These are phyloP conservation scores for Suillus subalutaceus DNA, from an alignment of 768 basidiomycete genomes.

Conservation along the genomic window DNA sequence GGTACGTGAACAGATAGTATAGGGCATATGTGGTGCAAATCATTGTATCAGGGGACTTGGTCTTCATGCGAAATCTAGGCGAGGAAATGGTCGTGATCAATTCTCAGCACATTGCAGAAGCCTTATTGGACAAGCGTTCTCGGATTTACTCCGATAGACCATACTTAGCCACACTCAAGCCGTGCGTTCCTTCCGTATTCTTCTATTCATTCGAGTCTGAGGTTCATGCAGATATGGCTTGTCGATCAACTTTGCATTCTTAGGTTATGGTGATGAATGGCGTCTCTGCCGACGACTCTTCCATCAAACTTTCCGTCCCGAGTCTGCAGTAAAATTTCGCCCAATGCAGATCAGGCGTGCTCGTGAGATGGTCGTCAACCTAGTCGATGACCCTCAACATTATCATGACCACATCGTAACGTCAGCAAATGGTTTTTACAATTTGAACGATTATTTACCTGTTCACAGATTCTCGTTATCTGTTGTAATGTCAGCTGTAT, in stretches of 20 bases:
- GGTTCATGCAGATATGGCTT: slow-evolving; percentile 6
- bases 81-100: slow-evolving; percentile 7
- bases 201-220: not conserved
- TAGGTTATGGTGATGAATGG: slow-evolving; percentile 7
- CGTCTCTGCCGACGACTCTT: slow-evolving; percentile 38
- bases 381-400: slow-evolving; percentile 30
- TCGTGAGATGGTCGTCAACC: slow-evolving; percentile 26
- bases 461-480: slow-evolving; percentile 10
- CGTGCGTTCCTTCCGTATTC: not conserved
- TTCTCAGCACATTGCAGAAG: slow-evolving; percentile 8
- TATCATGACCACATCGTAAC: slow-evolving; percentile 28
- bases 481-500: slow-evolving; percentile 9
- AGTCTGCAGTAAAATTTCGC: slow-evolving; percentile 26
- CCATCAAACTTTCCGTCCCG: slow-evolving; percentile 41
- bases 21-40: not conserved
- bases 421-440: not conserved
- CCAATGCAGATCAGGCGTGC: slow-evolving; percentile 28
- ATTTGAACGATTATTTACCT: not conserved
- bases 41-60: slow-evolving; percentile 1
- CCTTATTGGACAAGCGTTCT: slow-evolving; percentile 14
- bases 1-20: slow-evolving; percentile 16
- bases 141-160: slow-evolving; percentile 13
- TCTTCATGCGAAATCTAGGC: slow-evolving; percentile 2
- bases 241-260: slow-evolving; percentile 3
- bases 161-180: slow-evolving; percentile 3